phyloP scores from a whole-genome alignment of 352 stramenopile genomes.

The Phytophthora aleatoria region DNA sequence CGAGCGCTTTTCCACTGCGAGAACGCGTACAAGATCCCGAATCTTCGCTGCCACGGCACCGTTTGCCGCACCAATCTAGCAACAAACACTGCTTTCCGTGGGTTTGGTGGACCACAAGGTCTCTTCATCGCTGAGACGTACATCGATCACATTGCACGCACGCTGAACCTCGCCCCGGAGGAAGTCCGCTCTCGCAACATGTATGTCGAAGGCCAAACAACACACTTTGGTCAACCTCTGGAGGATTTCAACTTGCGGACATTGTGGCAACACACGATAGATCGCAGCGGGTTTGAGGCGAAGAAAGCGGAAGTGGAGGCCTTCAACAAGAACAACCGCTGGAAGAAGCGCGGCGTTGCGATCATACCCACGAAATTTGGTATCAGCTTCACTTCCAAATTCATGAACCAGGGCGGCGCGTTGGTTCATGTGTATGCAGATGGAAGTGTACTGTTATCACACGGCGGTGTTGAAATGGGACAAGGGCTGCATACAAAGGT shows the following conservation, averaged over 20 bases:
- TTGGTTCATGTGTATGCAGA: conserved; percentile 97
- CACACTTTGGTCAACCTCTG: conserved; percentile 93
- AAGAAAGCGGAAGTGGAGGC: conserved; percentile 69
- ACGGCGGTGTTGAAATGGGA: conserved; percentile 98
- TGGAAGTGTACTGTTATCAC: conserved; percentile 94
- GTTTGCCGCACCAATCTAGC: conserved; percentile 95
- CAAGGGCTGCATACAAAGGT: conserved; percentile 98
- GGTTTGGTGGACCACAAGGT: conserved; percentile 95
- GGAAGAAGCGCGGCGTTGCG: conserved; percentile 90
- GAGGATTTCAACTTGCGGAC: conserved; percentile 91
- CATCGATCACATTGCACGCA: conserved; percentile 94
- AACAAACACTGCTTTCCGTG: conserved; percentile 95
- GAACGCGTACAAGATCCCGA: conserved; percentile 94
- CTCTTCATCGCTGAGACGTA: conserved; percentile 93
- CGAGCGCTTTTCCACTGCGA: conserved; percentile 96
- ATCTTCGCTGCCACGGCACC: conserved; percentile 86
- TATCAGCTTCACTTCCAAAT: conserved; percentile 96
- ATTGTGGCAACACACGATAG: conserved; percentile 81
- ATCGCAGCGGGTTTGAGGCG: conserved; percentile 69
- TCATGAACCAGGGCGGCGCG: conserved; percentile 96
- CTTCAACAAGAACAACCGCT: conserved; percentile 93
- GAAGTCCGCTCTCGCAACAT: conserved; percentile 91
- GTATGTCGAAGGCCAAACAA: conserved; percentile 89
- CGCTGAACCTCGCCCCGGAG: conserved; percentile 69
- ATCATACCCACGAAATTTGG: conserved; percentile 93